Base-by-base conservation (phyloP, 2,329 filamentous ascomycete genomes). In the Cladosporium sp. region DNA sequence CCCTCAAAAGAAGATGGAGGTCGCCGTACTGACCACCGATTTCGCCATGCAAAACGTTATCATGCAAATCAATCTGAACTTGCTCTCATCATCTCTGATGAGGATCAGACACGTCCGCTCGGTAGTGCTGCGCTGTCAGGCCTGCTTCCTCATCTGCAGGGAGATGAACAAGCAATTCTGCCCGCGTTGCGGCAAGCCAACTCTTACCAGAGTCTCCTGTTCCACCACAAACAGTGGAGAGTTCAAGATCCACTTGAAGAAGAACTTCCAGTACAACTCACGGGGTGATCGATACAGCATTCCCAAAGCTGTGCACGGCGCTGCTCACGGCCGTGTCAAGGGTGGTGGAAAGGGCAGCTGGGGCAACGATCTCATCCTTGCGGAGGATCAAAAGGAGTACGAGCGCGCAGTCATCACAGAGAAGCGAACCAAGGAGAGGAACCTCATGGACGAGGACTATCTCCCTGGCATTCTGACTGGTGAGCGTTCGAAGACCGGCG, bases 1-100 rank as follows among this genome's bases (percentile, higher is more conserved):
- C 1, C 80, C 84, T 56, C 80, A 84, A 37, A 83, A 84, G 62
- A 85, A 84, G 12, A 88, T 97, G 66, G 88, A 95, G 74, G 90
- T 90, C 15, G 93, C 92, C n/a, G 87, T 93, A 45, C 88, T 97
- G 70, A 97, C 94, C 1, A 92, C 89, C 58, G 94, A 99, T 78
- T 97, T 90, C 75, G 93, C 94, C 58, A 96, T 99, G 90, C 93
- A 97, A 77, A 97, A 97, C 72, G 92, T 97, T 7, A 84, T 94
- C 1, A 82, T 99, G 4, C 90, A 95, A 66, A 95, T 97, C 80
- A 96, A 97, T 76, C 84, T 99, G 51, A 90, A 94, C 71, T 84
- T 97, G 11, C 82, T 97, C 60, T 92, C 92, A 0, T 84, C 90
- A 0, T 83, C 85, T 15, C 80, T 97, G 61, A 83, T 89, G 63